Conservation (phyloP, 2,329 filamentous ascomycete genomes). For the Cordyceps sp. region DNA sequence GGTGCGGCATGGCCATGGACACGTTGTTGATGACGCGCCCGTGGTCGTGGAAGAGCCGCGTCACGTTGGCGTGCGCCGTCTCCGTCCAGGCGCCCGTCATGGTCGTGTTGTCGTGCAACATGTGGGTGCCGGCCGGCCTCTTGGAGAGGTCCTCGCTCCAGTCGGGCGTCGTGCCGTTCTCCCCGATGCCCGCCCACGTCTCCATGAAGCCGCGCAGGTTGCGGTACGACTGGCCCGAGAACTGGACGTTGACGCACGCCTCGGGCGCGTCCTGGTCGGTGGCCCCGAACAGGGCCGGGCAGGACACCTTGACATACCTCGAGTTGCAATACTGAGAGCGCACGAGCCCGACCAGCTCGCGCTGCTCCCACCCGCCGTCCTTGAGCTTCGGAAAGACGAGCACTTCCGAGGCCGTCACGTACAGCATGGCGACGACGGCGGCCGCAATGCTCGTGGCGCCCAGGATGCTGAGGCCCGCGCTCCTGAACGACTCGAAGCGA, state of each 20-base stretch:
- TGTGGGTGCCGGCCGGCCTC: conserved; percentile 43
- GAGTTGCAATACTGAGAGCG: conserved; percentile 47
- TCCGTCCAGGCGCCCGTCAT: conserved; percentile 55
- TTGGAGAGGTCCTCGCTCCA: conserved; percentile 20
- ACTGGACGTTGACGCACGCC: conserved; percentile 53
- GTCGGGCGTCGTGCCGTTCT: conserved; percentile 23
- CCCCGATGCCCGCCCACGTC: conserved; percentile 33
- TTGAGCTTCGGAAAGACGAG: conserved; percentile 59
- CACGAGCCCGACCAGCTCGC: conserved; percentile 37
- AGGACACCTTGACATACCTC: conserved; percentile 34
- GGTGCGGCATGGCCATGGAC: conserved; percentile 62
- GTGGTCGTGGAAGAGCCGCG: conserved; percentile 27
- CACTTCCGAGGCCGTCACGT: conserved; percentile 61
- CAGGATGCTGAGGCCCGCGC: conserved; percentile 45
- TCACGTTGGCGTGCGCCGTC: conserved; percentile 31
- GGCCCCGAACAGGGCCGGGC: conserved; percentile 40
- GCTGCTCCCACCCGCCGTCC: conserved; percentile 32
- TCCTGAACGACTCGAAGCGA: conserved; percentile 46
- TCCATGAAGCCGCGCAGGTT: conserved; percentile 47
- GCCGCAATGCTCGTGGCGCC: conserved; percentile 48
- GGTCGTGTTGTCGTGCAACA: conserved; percentile 58
- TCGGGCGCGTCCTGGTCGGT: conserved; percentile 24
- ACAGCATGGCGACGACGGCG: conserved; percentile 51
- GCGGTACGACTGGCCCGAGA: conserved; percentile 53
- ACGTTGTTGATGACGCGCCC: conserved; percentile 56